phyloP scores from a whole-genome alignment of 371 early-diverging fungal genomes.

The Entomophthora muscae region DNA sequence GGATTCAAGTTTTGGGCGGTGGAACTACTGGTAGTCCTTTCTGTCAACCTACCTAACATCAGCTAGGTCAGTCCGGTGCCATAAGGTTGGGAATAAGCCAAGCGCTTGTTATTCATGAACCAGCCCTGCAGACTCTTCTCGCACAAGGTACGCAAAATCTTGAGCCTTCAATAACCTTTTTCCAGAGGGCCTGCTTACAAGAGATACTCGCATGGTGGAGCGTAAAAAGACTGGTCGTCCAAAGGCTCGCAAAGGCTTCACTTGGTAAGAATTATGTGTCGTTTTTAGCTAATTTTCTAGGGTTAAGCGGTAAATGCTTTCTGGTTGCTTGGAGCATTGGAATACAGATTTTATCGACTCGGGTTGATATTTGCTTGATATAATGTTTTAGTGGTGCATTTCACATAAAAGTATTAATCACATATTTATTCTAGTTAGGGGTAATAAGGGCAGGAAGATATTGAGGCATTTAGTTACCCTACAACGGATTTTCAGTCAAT shows the following conservation, averaged over 20 bases:
- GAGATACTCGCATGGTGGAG: conserved; percentile 82
- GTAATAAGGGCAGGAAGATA: too few species aligned
- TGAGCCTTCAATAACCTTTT: not conserved
- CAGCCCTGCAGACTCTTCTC: conserved; percentile 32
- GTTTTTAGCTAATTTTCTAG: conserved; percentile 2
- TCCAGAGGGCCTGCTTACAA: conserved; percentile 50
- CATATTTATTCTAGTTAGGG: too few species aligned
- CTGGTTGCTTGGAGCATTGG: too few species aligned
- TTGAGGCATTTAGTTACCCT: too few species aligned
- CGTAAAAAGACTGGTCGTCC: conserved; percentile 94
- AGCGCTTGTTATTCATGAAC: conserved; percentile 53
- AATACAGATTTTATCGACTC: too few species aligned
- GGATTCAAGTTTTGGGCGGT: conserved; percentile 71
- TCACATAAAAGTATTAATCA: too few species aligned
- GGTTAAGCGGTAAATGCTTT: conserved; percentile 11
- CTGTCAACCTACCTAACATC: not conserved
- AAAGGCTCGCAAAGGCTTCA: conserved; percentile 84
- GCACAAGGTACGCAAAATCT: conserved; percentile 28
- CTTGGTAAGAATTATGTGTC: conserved; percentile 34
- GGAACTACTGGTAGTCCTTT: conserved; percentile 45
- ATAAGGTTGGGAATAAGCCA: conserved; percentile 68
- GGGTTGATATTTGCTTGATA: too few species aligned
- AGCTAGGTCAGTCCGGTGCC: conserved; percentile 67
- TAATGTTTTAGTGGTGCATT: too few species aligned
- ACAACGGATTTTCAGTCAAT: too few species aligned